These are phyloP conservation scores for Cercospora citrullina DNA, from an alignment of 2,329 filamentous ascomycete genomes.

Conservation along the genomic window DNA sequence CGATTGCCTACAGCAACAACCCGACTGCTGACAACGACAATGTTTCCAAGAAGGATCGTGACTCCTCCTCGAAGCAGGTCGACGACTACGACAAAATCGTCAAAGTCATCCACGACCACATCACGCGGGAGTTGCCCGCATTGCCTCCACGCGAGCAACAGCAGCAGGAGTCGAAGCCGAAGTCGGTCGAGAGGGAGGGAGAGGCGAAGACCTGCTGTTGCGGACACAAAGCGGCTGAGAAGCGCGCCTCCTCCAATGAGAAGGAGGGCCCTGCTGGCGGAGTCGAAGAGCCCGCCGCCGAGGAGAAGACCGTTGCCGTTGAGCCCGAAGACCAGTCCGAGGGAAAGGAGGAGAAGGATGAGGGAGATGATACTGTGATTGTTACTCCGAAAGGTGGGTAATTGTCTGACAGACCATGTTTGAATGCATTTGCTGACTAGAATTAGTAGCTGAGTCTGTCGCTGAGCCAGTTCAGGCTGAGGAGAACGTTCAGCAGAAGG, in stretches of 20 bases:
- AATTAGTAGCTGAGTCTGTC: neutral
- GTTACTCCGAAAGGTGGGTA: conserved; percentile 5
- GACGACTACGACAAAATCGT: conserved; percentile 10
- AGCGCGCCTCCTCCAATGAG: conserved; percentile 5
- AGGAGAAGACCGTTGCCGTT: conserved; percentile 3
- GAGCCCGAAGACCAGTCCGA: conserved; percentile 5
- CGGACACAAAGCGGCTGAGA: conserved; percentile 1
- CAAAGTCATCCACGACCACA: conserved; percentile 7
- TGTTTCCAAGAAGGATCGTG: neutral
- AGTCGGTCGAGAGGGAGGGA: conserved; percentile 5
- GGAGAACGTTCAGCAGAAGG: neutral
- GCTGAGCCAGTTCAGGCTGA: neutral
- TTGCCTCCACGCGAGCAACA: neutral
- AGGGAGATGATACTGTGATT: conserved; percentile 17
- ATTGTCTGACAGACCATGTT: neutral
- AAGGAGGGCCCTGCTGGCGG: neutral
- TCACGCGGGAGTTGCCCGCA: conserved; percentile 5
- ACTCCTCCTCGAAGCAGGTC: conserved; percentile 4
- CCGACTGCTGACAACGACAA: neutral
- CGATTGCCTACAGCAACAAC: conserved; percentile 1
- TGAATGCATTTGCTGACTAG: neutral
- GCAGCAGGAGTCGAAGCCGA: conserved; percentile 3
- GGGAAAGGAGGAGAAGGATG: conserved; percentile 10
- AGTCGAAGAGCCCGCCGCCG: conserved; percentile 5
- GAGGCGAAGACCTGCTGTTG: neutral